Conservation (phyloP, 805 yeast species). For the Hermanozyma aechmeae region DNA sequence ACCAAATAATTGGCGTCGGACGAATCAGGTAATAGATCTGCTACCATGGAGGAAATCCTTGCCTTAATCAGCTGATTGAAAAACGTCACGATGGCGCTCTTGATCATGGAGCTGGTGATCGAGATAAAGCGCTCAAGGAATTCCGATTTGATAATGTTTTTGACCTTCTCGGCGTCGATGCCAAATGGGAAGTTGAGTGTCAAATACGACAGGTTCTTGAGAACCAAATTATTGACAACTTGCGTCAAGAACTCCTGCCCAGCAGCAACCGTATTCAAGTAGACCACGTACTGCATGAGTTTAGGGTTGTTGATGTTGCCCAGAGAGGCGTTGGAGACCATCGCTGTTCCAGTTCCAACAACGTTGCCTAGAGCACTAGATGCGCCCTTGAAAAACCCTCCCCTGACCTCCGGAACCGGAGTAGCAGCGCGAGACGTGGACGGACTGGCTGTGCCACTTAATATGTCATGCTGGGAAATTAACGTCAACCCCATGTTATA, state of each 20-base stretch:
- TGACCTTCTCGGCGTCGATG: conserved; percentile 23
- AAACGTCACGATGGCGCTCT: conserved; percentile 33
- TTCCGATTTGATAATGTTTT: conserved; percentile 19
- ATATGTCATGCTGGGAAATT: conserved; percentile 2
- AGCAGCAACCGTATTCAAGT: conserved; percentile 64
- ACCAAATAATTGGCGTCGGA: conserved; percentile 21
- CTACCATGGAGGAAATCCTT: conserved; percentile 32
- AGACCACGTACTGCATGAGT: conserved; percentile 52
- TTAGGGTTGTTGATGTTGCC: conserved; percentile 33
- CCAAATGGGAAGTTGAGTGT: conserved; percentile 25
- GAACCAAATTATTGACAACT: conserved; percentile 35
- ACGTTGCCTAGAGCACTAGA: conserved; percentile 36
- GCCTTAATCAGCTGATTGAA: conserved; percentile 41
- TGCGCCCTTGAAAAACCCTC: conserved; percentile 33
- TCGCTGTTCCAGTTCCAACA: conserved; percentile 18
- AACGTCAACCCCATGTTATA: conserved; percentile 24
- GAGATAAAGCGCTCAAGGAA: conserved; percentile 19
- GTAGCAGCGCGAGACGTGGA: conserved; percentile 19
- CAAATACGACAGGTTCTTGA: conserved; percentile 13
- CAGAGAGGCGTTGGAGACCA: conserved; percentile 15
- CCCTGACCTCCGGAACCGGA: conserved; percentile 25
- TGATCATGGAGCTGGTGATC: conserved; percentile 21
- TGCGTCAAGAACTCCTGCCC: conserved; percentile 50
- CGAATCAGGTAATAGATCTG: conserved; percentile 32
- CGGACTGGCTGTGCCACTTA: conserved; percentile 14